phyloP scores from a whole-genome alignment of 1,284 basidiomycete genomes.

The Apiotrichum porosum region DNA sequence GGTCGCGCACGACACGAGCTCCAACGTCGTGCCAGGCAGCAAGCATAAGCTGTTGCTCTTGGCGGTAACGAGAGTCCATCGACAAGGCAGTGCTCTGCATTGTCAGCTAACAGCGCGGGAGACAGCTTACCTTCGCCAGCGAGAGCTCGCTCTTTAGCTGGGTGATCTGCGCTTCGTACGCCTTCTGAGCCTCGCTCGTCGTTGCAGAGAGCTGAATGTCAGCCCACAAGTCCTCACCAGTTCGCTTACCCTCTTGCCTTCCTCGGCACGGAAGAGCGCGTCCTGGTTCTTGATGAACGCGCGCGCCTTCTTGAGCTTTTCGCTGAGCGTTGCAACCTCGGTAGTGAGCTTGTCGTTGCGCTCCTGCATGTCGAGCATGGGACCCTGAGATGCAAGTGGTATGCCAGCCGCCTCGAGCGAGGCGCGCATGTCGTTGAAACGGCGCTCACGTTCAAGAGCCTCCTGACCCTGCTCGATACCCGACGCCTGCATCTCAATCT shows the following conservation, averaged over 20 bases:
- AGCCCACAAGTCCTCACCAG: background rate
- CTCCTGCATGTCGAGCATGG: constrained; percentile 69
- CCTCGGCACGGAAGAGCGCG: constrained; percentile 56
- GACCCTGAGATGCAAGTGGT: constrained; percentile 72
- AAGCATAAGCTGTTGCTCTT: constrained; percentile 75
- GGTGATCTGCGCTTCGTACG: constrained; percentile 65
- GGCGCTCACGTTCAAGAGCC: constrained; percentile 60
- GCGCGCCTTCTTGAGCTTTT: constrained; percentile 77
- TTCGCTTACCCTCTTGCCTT: constrained; percentile 18
- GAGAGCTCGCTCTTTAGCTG: constrained; percentile 65
- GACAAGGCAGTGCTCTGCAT: constrained; percentile 5
- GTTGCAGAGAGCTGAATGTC: constrained; percentile 49
- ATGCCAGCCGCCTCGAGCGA: constrained; percentile 67
- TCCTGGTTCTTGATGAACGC: constrained; percentile 92
- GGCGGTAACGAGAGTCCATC: constrained; percentile 54
- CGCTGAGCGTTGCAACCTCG: constrained; percentile 64
- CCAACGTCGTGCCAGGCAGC: constrained; percentile 66
- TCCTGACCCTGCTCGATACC: constrained; percentile 77
- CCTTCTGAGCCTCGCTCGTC: constrained; percentile 68
- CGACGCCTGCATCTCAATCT: constrained; percentile 81
- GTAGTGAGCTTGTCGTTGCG: constrained; percentile 68
- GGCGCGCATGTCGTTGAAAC: constrained; percentile 63
- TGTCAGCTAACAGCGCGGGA: background rate
- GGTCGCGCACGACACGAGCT: constrained; percentile 59
- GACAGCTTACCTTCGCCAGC: constrained; percentile 56